Percentiles rank a stretch among this genome's conserved stretches.
Conservation (phyloP, 306 rosid species). For the Abrus precatorius region DNA sequence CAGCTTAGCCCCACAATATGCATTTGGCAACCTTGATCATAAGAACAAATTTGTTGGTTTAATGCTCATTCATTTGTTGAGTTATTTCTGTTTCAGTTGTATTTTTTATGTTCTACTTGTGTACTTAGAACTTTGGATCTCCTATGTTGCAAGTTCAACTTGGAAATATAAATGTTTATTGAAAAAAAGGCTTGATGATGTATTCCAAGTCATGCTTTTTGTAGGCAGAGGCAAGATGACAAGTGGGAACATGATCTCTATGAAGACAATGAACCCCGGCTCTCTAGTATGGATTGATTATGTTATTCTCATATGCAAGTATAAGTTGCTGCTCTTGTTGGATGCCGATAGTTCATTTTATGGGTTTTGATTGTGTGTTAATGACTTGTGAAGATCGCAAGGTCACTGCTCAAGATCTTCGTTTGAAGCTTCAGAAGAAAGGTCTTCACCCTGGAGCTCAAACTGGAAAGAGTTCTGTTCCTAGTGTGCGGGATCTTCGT, state of each 20-base stretch:
- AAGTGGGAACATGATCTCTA: conserved; percentile 91
- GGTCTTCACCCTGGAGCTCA: conserved; percentile 60
- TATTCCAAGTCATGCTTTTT: conserved; percentile 27
- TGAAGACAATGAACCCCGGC: conserved; percentile 54
- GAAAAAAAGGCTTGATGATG: conserved; percentile 24
- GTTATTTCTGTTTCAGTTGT: not conserved
- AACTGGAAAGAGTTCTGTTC: conserved; percentile 62
- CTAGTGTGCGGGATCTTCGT: conserved; percentile 72
- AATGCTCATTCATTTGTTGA: not conserved
- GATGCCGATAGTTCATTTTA: conserved; percentile 45
- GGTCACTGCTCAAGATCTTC: conserved; percentile 74
- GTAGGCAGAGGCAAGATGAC: conserved; percentile 86
- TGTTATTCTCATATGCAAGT: conserved; percentile 40
- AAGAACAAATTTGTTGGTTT: not conserved
- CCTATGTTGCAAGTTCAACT: conserved; percentile 3
- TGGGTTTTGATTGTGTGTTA: conserved; percentile 57
- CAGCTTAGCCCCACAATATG: not conserved
- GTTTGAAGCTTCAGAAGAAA: conserved; percentile 82
- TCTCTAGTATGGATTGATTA: conserved; percentile 67
- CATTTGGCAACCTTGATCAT: not conserved
- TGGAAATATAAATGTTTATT: conserved; percentile 19
- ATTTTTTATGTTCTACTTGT: conserved; percentile 16
- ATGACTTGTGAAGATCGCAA: conserved; percentile 64
- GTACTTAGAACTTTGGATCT: not conserved
- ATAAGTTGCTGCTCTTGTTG: conserved; percentile 49